These are phyloP conservation scores for Pseudozyma hubeiensis DNA, from an alignment of 1,284 basidiomycete species.

Conservation along the genomic window DNA sequence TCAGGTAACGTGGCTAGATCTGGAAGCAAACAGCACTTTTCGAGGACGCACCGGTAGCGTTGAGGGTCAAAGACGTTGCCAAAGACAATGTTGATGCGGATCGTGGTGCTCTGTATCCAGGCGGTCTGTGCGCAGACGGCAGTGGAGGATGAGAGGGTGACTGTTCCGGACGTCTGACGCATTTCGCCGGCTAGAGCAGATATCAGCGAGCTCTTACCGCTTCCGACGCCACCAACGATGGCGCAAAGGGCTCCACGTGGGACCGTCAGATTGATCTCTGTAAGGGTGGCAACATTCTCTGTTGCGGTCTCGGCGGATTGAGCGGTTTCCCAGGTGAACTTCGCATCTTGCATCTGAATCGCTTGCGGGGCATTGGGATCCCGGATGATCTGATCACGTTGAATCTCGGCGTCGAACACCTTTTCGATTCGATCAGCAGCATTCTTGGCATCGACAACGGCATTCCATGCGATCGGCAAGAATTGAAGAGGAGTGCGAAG, in stretches of 20 bases:
- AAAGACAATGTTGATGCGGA: slow-evolving; percentile 86
- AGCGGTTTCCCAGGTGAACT: slow-evolving; percentile 69
- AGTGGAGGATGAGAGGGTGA: slow-evolving; percentile 7
- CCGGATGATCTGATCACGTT: slow-evolving; percentile 16
- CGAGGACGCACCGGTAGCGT: slow-evolving; percentile 3
- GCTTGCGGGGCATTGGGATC: slow-evolving; percentile 10
- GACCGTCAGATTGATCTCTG: slow-evolving; percentile 76
- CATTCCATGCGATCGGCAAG: slow-evolving; percentile 79
- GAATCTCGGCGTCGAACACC: slow-evolving; percentile 17
- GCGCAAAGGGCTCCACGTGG: slow-evolving; percentile 79
- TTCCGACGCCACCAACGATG: slow-evolving; percentile 81
- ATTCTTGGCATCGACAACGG: slow-evolving; percentile 78
- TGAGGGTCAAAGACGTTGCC: slow-evolving; percentile 76
- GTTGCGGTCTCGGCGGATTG: slow-evolving; percentile 58
- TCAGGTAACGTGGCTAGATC: slow-evolving; percentile 70
- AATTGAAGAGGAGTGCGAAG: slow-evolving; percentile 67
- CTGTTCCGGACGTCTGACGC: slow-evolving; percentile 20
- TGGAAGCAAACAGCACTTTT: slow-evolving; percentile 3
- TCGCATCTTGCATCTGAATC: slow-evolving; percentile 13
- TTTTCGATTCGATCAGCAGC: slow-evolving; percentile 21
- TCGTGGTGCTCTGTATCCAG: slow-evolving; percentile 71
- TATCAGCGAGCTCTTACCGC: slow-evolving; percentile 73
- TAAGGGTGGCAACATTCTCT: slow-evolving; percentile 72
- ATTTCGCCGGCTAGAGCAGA: slow-evolving; percentile 32
- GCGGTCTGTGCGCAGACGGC: slow-evolving; percentile 6